A percentile compares a stretch with the other conserved stretches of the same genome.
Conservation (phyloP, 2,329 filamentous ascomycete genomes). For the Diaporthe sp. region DNA sequence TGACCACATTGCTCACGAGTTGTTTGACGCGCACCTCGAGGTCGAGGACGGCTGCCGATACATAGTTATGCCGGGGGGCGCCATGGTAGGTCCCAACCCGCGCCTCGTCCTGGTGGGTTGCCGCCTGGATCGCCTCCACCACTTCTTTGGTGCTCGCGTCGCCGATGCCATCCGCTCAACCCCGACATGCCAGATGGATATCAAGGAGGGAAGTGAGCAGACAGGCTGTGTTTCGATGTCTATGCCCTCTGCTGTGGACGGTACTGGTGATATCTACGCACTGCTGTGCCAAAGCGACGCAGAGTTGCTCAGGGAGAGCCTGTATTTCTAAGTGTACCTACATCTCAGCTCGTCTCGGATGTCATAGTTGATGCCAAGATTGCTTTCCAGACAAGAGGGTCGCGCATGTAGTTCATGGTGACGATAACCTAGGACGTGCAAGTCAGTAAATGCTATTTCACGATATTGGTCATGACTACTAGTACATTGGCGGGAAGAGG, state of each 20-base stretch:
- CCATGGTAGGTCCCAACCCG: not conserved
- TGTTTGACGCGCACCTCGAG: not conserved
- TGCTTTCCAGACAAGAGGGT: too few relatives aligned
- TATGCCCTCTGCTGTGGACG: not conserved
- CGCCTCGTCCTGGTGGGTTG: not conserved
- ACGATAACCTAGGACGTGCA: too few relatives aligned
- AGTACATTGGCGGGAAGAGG: too few relatives aligned
- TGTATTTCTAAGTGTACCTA: too few relatives aligned
- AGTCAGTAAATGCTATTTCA: too few relatives aligned
- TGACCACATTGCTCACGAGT: not conserved
- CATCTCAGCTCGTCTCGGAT: too few relatives aligned
- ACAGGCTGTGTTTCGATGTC: not conserved
- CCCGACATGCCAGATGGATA: not conserved
- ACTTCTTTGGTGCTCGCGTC: not conserved
- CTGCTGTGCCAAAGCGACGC: not conserved
- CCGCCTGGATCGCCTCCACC: not conserved
- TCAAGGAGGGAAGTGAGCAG: not conserved
- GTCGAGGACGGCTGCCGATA: not conserved
- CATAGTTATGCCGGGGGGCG: not conserved
- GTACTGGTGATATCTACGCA: not conserved
- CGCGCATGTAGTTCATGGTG: too few relatives aligned
- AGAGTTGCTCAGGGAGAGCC: not conserved
- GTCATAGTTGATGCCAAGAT: too few relatives aligned
- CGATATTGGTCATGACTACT: too few relatives aligned
- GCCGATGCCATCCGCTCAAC: constrained; percentile 2